Evolutionary conservation across 2,329 filamentous ascomycete species (phyloP).

Genomic region (Cytospora schulzeri): DNA sequence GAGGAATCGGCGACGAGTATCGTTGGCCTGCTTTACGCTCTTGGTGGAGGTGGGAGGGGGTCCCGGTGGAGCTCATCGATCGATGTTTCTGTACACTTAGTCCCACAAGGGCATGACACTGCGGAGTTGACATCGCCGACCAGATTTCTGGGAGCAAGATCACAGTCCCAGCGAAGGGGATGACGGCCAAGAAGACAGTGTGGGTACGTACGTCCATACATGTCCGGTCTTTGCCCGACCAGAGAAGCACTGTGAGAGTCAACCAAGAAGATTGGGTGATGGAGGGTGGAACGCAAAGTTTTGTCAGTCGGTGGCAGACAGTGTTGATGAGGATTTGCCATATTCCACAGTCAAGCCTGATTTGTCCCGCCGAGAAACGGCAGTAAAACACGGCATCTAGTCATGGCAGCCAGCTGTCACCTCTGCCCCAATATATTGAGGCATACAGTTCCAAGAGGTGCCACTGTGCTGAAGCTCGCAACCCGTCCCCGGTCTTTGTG

Average conservation of each 20-base stretch:
- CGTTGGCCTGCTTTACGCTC: neutral
- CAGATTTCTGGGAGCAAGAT: neutral
- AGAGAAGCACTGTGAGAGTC: neutral
- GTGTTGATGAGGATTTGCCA: neutral
- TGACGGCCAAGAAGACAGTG: neutral
- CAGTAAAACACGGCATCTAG: neutral
- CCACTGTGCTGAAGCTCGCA: neutral
- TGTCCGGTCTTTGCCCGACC: neutral
- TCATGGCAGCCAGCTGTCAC: neutral
- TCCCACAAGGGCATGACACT: neutral
- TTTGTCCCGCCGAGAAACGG: neutral
- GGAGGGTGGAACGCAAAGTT: neutral
- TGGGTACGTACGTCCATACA: neutral
- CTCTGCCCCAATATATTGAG: neutral
- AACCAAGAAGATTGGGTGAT: neutral
- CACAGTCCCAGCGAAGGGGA: neutral
- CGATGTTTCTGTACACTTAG: neutral
- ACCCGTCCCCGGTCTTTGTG: neutral
- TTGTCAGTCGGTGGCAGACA: neutral
- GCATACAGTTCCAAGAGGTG: neutral
- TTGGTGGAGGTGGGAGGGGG: neutral
- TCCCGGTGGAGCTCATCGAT: neutral
- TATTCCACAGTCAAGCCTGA: neutral
- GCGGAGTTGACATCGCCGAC: neutral
- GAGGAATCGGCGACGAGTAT: neutral